Conservation (phyloP, 345 rosid genomes). For the Combretum micranthum region DNA sequence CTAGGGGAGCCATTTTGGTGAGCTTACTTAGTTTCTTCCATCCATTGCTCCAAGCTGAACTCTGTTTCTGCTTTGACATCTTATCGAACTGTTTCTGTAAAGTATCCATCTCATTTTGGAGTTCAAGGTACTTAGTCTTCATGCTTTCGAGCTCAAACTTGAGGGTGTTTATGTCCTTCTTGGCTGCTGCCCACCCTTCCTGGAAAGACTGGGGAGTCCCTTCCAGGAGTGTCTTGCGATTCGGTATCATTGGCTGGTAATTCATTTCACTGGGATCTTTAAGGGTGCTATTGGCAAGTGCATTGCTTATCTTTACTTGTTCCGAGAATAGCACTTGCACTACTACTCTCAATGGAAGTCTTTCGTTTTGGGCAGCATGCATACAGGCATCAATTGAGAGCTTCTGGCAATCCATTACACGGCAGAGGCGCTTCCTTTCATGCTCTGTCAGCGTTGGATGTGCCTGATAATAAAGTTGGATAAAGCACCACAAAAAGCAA, state of each 20-base stretch:
- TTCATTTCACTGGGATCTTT: conserved; percentile 56
- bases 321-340: no score
- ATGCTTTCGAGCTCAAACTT: conserved; percentile 84
- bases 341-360: no score
- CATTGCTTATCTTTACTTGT: conserved; percentile 86
- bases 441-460: conserved; percentile 94
- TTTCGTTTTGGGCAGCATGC: no score
- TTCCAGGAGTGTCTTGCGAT: conserved; percentile 78
- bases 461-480: conserved; percentile 63
- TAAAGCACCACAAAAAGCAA: no score
- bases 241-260: conserved; percentile 67
- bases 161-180: conserved; percentile 89
- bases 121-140: conserved; percentile 77
- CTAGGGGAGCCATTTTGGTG: conserved; percentile 58
- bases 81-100: conserved; percentile 83
- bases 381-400: conserved; percentile 93
- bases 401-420: conserved; percentile 96
- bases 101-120: conserved; percentile 81
- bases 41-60: conserved; percentile 72
- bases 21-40: conserved; percentile 92
- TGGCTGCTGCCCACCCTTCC: conserved; percentile 91
- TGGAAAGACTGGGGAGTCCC: conserved; percentile 90
- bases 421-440: conserved; percentile 86
- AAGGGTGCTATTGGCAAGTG: conserved; percentile 54
- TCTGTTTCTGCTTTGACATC: conserved; percentile 57